These are phyloP conservation scores for Davidsoniella virescens DNA, from an alignment of 2,329 filamentous ascomycete species.

Conservation along the genomic window DNA sequence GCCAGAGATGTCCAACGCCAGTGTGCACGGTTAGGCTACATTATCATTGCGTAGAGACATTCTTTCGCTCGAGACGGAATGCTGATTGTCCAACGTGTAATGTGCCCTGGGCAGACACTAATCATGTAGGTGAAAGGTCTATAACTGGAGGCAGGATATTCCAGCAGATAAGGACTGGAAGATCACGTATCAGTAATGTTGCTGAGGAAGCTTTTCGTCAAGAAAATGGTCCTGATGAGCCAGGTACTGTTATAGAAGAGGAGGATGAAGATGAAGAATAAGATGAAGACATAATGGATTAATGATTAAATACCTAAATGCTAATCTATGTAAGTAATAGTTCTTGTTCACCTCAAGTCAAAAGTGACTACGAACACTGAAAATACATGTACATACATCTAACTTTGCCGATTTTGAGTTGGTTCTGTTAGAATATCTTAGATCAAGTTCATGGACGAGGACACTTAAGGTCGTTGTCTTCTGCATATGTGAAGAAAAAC, in stretches of 20 bases:
- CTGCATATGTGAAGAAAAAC: too few species aligned
- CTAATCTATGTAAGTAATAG: too few species aligned
- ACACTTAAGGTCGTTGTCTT: too few species aligned
- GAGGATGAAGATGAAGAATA: conserved; percentile 14
- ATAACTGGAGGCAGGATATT: conserved; percentile 37
- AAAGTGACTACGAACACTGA: too few species aligned
- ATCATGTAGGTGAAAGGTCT: conserved; percentile 40
- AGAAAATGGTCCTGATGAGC: conserved; percentile 18
- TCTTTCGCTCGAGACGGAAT: conserved; percentile 49
- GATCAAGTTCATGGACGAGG: too few species aligned
- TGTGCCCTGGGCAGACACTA: conserved; percentile 31
- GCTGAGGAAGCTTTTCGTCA: conserved; percentile 21
- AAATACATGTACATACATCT: too few species aligned
- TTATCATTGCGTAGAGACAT: conserved; percentile 56
- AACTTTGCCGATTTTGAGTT: too few species aligned
- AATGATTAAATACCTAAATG: background rate
- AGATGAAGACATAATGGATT: conserved; percentile 4
- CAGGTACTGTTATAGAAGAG: conserved; percentile 17
- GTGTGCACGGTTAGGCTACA: conserved; percentile 59
- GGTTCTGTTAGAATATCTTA: too few species aligned
- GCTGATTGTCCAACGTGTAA: conserved; percentile 49
- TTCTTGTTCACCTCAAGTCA: too few species aligned
- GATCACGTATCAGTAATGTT: conserved; percentile 20
- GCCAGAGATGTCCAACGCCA: conserved; percentile 55
- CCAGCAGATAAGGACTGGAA: conserved; percentile 23